Conservation (phyloP, 805 yeast species). For the Myxozyma monticola region DNA sequence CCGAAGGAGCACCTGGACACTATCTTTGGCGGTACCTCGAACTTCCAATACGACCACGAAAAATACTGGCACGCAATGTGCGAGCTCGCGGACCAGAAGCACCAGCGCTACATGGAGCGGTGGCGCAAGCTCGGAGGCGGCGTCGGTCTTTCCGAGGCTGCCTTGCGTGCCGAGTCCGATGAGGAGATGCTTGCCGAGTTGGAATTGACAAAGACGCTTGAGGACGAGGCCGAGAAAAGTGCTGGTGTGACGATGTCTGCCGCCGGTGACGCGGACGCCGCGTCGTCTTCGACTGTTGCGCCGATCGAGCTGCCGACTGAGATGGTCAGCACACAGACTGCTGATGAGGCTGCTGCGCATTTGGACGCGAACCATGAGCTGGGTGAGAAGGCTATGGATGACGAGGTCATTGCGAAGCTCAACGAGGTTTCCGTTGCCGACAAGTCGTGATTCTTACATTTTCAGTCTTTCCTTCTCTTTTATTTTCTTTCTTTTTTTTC, state of each 20-base stretch:
- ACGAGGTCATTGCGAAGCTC: constrained; percentile 17
- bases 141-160: constrained; percentile 81
- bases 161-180: constrained; percentile 56
- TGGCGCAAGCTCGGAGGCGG: constrained; percentile 68
- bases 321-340: constrained; percentile 16
- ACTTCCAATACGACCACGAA: constrained; percentile 79
- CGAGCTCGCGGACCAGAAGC: constrained; percentile 59
- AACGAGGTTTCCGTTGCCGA: constrained; percentile 23
- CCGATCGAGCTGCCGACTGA: constrained; percentile 20
- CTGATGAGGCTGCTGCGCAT: constrained; percentile 16
- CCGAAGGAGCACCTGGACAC: constrained; percentile 78
- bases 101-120: constrained; percentile 62
- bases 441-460: background rate
- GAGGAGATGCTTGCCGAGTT: constrained; percentile 20
- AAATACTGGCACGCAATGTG: constrained; percentile 75
- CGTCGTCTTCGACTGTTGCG: constrained; percentile 7
- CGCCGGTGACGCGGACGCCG: background rate
- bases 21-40: constrained; percentile 80
- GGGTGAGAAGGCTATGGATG: constrained; percentile 23
- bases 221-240: constrained; percentile 15
- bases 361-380: constrained; percentile 14
- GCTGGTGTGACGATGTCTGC: background rate
- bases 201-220: constrained; percentile 6
- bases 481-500: background rate
- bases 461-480: background rate